phyloP scores from a whole-genome alignment of 169 alveolate species.

The Plasmodium vinckei region DNA sequence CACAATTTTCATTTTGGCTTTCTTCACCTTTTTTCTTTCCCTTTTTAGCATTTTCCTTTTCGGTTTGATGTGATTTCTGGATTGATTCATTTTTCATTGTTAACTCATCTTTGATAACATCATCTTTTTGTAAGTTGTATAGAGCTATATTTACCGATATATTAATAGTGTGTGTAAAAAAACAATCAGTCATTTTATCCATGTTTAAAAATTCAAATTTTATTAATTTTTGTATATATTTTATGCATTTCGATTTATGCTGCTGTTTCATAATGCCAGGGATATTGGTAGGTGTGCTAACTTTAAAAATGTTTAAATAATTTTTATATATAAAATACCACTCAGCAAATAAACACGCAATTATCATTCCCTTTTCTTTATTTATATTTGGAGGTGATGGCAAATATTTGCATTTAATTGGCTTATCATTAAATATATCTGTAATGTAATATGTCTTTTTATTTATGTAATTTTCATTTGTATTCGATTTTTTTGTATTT shows the following conservation, averaged over 20 bases:
- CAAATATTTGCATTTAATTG: slow-evolving; percentile 58
- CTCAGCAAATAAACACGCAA: slow-evolving; percentile 65
- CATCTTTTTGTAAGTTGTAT: slow-evolving; percentile 26
- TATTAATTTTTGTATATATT: slow-evolving; percentile 45
- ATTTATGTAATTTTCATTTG: slow-evolving; percentile 18
- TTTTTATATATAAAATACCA: slow-evolving; percentile 72
- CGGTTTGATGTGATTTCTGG: background rate
- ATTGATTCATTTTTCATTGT: background rate
- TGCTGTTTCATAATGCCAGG: slow-evolving; percentile 41
- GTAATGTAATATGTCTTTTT: slow-evolving; percentile 19
- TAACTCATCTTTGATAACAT: slow-evolving; percentile 6
- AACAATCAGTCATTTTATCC: slow-evolving; percentile 57
- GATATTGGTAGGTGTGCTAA: slow-evolving; percentile 30
- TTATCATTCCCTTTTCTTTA: slow-evolving; percentile 54
- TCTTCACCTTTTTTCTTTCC: background rate
- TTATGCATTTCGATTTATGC: slow-evolving; percentile 41
- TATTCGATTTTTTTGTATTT: background rate
- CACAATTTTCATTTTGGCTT: background rate
- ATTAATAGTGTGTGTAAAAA: slow-evolving; percentile 32
- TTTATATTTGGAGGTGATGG: slow-evolving; percentile 59
- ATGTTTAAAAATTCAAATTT: slow-evolving; percentile 37
- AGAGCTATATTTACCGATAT: slow-evolving; percentile 73
- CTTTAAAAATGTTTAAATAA: slow-evolving; percentile 47
- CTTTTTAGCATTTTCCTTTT: background rate
- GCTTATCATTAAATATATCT: slow-evolving; percentile 40